phyloP scores from a whole-genome alignment of 495 filamentous ascomycete species.

The Viridothelium virens region DNA sequence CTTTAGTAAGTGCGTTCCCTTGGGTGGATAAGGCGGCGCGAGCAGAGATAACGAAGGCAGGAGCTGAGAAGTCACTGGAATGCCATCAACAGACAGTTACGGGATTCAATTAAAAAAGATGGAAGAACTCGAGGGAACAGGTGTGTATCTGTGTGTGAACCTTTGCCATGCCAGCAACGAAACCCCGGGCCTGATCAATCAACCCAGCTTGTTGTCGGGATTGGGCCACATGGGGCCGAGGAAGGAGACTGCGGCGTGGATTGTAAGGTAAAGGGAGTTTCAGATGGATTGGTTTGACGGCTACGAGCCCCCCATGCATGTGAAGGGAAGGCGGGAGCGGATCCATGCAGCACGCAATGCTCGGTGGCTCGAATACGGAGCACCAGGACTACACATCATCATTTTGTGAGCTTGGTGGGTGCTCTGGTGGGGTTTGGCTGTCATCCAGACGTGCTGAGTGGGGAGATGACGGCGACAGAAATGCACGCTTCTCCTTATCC shows the following conservation, averaged over 20 bases:
- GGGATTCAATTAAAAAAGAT: neutral
- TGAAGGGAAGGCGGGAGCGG: neutral
- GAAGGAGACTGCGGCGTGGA: neutral
- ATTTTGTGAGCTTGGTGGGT: too few species aligned
- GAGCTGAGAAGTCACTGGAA: neutral
- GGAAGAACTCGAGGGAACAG: neutral
- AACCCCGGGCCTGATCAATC: neutral
- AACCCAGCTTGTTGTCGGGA: neutral
- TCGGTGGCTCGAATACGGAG: too few species aligned
- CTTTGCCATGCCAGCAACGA: neutral
- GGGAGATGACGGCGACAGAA: too few species aligned
- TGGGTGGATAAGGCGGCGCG: too few species aligned
- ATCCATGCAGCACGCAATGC: neutral
- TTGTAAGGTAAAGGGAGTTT: neutral
- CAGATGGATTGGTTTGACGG: conserved; percentile 6
- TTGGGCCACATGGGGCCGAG: neutral
- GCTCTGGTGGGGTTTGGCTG: too few species aligned
- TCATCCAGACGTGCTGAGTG: too few species aligned
- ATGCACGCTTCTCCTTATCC: too few species aligned
- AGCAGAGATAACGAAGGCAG: neutral
- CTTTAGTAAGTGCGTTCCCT: neutral
- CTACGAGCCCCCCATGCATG: neutral
- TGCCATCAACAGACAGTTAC: neutral
- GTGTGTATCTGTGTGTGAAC: neutral
- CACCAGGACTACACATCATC: too few species aligned